Percentiles rank a stretch among this genome's conserved stretches.
Evolutionary conservation across 352 stramenopile genomes (phyloP).

Genomic region (Pythium brassicae): DNA sequence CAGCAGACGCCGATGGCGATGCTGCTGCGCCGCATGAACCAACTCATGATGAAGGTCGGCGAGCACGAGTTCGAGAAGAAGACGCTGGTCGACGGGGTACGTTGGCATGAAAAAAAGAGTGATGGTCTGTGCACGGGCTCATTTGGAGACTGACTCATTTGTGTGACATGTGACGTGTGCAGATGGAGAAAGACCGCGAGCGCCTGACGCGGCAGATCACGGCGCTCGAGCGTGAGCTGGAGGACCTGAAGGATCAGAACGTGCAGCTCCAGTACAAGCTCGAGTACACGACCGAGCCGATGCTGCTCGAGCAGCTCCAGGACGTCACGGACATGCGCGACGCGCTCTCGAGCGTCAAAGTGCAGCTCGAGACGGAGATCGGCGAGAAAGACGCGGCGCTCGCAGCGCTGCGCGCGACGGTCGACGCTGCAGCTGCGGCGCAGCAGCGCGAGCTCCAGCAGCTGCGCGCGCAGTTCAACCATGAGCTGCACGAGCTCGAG

Average conservation of each 20-base stretch:
- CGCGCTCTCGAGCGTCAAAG: conserved; percentile 61
- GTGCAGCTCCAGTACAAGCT: conserved; percentile 83
- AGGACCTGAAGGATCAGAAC: conserved; percentile 78
- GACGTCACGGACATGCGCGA: conserved; percentile 81
- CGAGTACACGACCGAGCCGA: conserved; percentile 77
- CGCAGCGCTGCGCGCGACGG: conserved; percentile 21
- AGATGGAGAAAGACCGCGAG: conserved; percentile 82
- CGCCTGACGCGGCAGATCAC: conserved; percentile 31
- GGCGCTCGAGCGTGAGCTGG: conserved; percentile 49
- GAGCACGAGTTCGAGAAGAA: conserved; percentile 88
- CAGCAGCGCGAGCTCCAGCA: conserved; percentile 37
- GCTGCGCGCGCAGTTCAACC: conserved; percentile 31
- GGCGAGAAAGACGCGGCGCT: conserved; percentile 62
- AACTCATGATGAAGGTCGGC: conserved; percentile 79
- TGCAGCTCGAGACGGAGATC: conserved; percentile 62
- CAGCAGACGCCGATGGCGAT: conserved; percentile 61
- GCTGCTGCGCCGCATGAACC: conserved; percentile 75
- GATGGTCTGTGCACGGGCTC: too few species aligned
- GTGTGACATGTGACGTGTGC: conserved; percentile 3
- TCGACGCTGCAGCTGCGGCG: conserved; percentile 17
- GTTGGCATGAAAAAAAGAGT: not conserved
- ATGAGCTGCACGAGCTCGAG: conserved; percentile 33
- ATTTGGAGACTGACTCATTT: too few species aligned
- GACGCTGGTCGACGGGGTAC: conserved; percentile 65
- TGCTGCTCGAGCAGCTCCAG: conserved; percentile 77